Evolutionary conservation across 768 basidiomycete genomes (phyloP), one percentile per base, ranked within the genome.

Genomic region (Psilocybe sp.): DNA sequence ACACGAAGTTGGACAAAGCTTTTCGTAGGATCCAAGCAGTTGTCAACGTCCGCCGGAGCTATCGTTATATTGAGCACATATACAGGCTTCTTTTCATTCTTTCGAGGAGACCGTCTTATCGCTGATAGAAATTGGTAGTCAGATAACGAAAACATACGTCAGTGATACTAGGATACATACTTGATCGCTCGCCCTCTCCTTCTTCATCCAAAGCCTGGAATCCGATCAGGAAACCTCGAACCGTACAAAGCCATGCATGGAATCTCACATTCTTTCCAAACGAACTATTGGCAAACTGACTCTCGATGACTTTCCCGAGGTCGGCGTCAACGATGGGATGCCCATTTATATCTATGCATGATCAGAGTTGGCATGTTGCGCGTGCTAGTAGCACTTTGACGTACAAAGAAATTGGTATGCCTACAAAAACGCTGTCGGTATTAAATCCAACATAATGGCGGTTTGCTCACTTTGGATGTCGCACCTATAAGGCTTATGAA

Each of bases 371-470:
- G 33, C 19, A 32, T 46, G 38, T 38, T 54, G 16, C 45, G 39
- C 28, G 35, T 23, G 34, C 46, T 36, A 47, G 38, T 35, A 45
- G 33, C 34, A 57, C 33, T 52, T 28, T 39, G 20, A 50, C 84
- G 58, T 63, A 94, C 95, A 97, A 38, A 98, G 66, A 69, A 85
- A 90, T 66, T 98, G 95, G 65, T 87, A 81, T n/a, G 79, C 69
- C 90, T 96, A 62, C 51, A 52, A 49, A 53, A 64, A 53, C 38
- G 51, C 35, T 55, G 50, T 60, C 50, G 58, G 58, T 54, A 36
- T 38, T 39, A 13, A 38, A 47, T 19, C 16, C 18, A 23, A 18
- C 16, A 47, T 40, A 39, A 44, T 32, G 31, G 49, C 37, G 16
- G 16, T 16, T 37, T 23, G 51, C 63, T 47, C 36, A 85, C 93